These are phyloP conservation scores for Parastagonospora avenae DNA, from an alignment of 2,329 filamentous ascomycete genomes.

Conservation along the genomic window DNA sequence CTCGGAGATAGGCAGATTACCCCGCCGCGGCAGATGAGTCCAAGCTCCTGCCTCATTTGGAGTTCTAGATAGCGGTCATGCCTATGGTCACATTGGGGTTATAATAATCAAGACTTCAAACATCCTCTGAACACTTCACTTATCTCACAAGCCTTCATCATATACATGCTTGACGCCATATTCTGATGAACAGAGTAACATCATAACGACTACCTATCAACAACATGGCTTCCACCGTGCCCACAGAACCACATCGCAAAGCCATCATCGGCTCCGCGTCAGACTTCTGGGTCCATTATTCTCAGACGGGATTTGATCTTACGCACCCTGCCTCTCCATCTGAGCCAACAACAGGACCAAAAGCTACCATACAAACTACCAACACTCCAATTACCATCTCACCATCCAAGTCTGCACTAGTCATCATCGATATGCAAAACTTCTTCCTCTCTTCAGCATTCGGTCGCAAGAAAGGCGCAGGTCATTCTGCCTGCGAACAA, in stretches of 20 bases:
- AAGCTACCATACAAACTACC: constrained; percentile 28
- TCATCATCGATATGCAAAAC: constrained; percentile 54
- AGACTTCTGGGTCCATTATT: constrained; percentile 55
- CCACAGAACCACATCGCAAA: constrained; percentile 24
- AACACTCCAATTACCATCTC: constrained; percentile 39
- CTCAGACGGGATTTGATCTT: constrained; percentile 53
- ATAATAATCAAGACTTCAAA: neutral
- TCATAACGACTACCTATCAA: neutral
- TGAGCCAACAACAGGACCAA: constrained; percentile 19
- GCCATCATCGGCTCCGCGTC: constrained; percentile 49
- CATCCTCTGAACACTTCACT: neutral
- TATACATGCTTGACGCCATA: too few relatives aligned
- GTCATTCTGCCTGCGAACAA: constrained; percentile 35
- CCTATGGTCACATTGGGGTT: neutral
- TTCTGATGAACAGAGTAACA: neutral
- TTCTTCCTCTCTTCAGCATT: constrained; percentile 46
- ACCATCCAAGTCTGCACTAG: constrained; percentile 44
- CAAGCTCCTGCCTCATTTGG: constrained; percentile 18
- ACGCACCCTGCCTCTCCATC: constrained; percentile 47
- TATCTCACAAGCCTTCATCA: neutral
- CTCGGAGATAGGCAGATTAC: constrained; percentile 19
- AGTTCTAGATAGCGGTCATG: constrained; percentile 7
- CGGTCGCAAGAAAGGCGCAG: constrained; percentile 22
- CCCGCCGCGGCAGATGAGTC: constrained; percentile 15
- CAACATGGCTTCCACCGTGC: constrained; percentile 7